Evolutionary conservation across 73 alveolate species (phyloP).

Genomic region (Effrenium voratum): DNA sequence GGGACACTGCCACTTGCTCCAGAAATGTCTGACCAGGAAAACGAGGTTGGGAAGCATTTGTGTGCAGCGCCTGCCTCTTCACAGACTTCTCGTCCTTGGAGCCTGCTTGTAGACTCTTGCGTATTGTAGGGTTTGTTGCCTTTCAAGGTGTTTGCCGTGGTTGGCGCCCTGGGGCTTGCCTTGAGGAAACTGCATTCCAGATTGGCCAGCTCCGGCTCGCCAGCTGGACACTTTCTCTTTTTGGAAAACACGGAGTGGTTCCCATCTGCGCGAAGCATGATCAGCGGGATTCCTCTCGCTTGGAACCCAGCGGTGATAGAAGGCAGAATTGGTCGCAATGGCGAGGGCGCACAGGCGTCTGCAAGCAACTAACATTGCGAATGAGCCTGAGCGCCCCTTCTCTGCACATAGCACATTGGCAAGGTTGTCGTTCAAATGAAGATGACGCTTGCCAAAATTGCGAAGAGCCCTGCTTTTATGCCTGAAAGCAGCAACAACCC

Average conservation of each 20-base stretch:
- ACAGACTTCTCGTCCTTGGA: not conserved
- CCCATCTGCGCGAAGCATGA: not conserved
- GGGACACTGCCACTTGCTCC: conserved; percentile 25
- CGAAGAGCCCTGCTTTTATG: not conserved
- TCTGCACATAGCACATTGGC: not conserved
- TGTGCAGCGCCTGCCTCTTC: not conserved
- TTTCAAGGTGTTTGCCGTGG: not conserved
- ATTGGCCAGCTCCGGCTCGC: not conserved
- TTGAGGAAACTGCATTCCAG: not conserved
- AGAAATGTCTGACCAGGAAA: not conserved
- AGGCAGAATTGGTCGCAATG: not conserved
- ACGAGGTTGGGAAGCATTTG: not conserved
- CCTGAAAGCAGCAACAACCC: not conserved
- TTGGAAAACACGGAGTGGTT: not conserved
- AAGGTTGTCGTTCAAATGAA: not conserved
- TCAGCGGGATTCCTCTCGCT: not conserved
- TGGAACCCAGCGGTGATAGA: not conserved
- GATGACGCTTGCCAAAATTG: not conserved
- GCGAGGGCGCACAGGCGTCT: not conserved
- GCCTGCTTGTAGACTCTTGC: not conserved
- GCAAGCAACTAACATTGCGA: not conserved
- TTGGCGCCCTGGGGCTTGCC: not conserved
- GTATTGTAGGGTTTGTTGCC: not conserved
- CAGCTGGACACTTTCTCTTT: not conserved
- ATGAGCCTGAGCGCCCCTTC: not conserved